Conservation (phyloP, 2,329 filamentous ascomycete species). For the Drechslerella stenobrocha region DNA sequence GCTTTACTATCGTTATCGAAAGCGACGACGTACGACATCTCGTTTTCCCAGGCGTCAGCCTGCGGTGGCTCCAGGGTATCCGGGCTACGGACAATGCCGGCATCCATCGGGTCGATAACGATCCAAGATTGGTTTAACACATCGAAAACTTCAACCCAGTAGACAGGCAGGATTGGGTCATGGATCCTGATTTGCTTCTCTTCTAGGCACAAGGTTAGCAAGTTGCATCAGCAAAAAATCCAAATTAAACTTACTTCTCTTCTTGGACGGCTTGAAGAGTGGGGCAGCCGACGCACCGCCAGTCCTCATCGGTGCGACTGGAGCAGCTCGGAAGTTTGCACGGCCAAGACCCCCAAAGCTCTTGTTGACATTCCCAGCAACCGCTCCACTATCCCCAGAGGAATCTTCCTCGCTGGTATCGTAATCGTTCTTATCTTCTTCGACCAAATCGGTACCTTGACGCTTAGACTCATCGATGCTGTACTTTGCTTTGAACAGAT, state of each 20-base stretch:
- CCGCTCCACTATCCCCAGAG: neutral
- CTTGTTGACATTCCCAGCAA: slow-evolving; percentile 36
- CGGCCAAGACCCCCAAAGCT: slow-evolving; percentile 41
- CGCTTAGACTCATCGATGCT: slow-evolving; percentile 35
- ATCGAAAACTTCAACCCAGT: slow-evolving; percentile 93
- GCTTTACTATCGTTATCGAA: slow-evolving; percentile 73
- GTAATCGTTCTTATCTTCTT: slow-evolving; percentile 47
- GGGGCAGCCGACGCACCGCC: slow-evolving; percentile 2
- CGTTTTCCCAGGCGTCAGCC: slow-evolving; percentile 70
- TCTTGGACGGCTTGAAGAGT: slow-evolving; percentile 10
- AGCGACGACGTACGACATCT: slow-evolving; percentile 78
- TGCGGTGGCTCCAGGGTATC: slow-evolving; percentile 79
- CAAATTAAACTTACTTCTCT: too few relatives aligned
- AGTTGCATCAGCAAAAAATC: too few relatives aligned
- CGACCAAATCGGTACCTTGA: slow-evolving; percentile 24
- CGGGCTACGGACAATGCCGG: slow-evolving; percentile 74
- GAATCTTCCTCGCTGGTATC: slow-evolving; percentile 31
- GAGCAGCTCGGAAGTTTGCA: slow-evolving; percentile 33
- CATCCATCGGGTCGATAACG: slow-evolving; percentile 81
- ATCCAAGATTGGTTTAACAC: slow-evolving; percentile 88
- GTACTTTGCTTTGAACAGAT: slow-evolving; percentile 42
- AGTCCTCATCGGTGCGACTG: slow-evolving; percentile 22
- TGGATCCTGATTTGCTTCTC: slow-evolving; percentile 59
- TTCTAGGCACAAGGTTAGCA: too few relatives aligned
- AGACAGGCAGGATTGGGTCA: slow-evolving; percentile 79